Percentiles rank a stretch among this genome's conserved stretches.
phyloP scores from a whole-genome alignment of 2,329 filamentous ascomycete species.

The Penicillium sp. region DNA sequence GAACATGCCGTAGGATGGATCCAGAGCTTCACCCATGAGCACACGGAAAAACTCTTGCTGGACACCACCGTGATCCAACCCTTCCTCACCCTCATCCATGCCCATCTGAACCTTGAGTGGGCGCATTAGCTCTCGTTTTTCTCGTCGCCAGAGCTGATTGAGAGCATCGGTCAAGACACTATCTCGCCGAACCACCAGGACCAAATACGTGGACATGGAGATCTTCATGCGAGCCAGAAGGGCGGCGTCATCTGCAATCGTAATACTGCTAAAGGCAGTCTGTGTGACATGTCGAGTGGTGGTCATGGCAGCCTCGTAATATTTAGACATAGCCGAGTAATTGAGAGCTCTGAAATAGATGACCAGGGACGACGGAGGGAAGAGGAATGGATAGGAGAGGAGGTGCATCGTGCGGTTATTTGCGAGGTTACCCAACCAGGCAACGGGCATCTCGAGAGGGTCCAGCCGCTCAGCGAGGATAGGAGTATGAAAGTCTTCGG shows the following conservation, averaged over 20 bases:
- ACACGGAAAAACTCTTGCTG: slow-evolving; percentile 96
- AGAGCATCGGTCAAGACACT: slow-evolving; percentile 75
- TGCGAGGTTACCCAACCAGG: slow-evolving; percentile 68
- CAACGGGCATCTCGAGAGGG: slow-evolving; percentile 72
- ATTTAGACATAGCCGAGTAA: slow-evolving; percentile 81
- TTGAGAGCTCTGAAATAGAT: slow-evolving; percentile 89
- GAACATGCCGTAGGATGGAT: slow-evolving; percentile 78
- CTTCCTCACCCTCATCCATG: slow-evolving; percentile 81
- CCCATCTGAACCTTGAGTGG: slow-evolving; percentile 89
- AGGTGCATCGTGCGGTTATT: slow-evolving; percentile 73
- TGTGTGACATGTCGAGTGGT: slow-evolving; percentile 54
- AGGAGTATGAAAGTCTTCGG: slow-evolving; percentile 74
- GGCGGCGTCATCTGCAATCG: slow-evolving; percentile 63
- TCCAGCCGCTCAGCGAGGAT: slow-evolving; percentile 80
- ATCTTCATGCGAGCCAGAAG: slow-evolving; percentile 69
- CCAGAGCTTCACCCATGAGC: slow-evolving; percentile 77
- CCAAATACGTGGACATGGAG: slow-evolving; percentile 72
- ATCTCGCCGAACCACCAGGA: slow-evolving; percentile 71
- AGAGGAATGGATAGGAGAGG: slow-evolving; percentile 80
- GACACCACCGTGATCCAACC: slow-evolving; percentile 91
- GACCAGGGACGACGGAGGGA: slow-evolving; percentile 73
- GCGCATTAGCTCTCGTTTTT: slow-evolving; percentile 79
- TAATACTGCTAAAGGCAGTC: slow-evolving; percentile 51
- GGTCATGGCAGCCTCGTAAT: slow-evolving; percentile 70
- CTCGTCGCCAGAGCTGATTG: slow-evolving; percentile 86